Evolutionary conservation across 2,329 filamentous ascomycete genomes (phyloP).

Genomic region (Beauveria sp.): DNA sequence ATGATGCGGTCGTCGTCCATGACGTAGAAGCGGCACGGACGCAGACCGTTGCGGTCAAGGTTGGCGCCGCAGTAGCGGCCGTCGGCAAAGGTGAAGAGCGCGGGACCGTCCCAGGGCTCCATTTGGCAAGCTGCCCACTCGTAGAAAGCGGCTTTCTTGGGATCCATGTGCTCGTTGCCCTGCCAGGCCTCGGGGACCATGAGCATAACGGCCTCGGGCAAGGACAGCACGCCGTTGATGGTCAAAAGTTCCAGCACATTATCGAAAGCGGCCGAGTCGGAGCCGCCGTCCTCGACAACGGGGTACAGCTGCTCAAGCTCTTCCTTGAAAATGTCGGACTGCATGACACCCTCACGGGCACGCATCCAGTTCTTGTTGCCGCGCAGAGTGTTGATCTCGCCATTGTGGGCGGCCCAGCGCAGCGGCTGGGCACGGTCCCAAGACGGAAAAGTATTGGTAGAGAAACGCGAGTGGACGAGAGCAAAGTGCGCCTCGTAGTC

Average conservation of each 20-base stretch:
- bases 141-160: slow-evolving; percentile 93
- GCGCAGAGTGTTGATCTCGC: slow-evolving; percentile 94
- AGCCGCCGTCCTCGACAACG: slow-evolving; percentile 92
- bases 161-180: slow-evolving; percentile 85
- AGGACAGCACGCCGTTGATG: slow-evolving; percentile 90
- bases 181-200: slow-evolving; percentile 99
- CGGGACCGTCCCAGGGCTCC: slow-evolving; percentile 97
- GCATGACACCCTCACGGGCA: slow-evolving; percentile 88
- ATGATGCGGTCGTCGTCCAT: slow-evolving; percentile 96
- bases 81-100: slow-evolving; percentile 94
- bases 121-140: slow-evolving; percentile 98
- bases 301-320: slow-evolving; percentile 87
- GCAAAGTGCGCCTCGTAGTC: slow-evolving; percentile 98
- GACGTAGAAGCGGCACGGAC: slow-evolving; percentile 94
- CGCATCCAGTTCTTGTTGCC: slow-evolving; percentile 99
- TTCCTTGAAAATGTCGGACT: slow-evolving; percentile 85
- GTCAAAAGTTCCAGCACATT: slow-evolving; percentile 90
- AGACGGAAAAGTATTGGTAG: slow-evolving; percentile 95
- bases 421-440: slow-evolving; percentile 97
- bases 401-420: slow-evolving; percentile 95
- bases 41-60: slow-evolving; percentile 87
- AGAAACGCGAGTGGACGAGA: slow-evolving; percentile 93
- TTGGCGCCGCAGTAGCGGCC: slow-evolving; percentile 96
- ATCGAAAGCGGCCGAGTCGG: slow-evolving; percentile 94
- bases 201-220: slow-evolving; percentile 95